Conservation (phyloP, 2,329 filamentous ascomycete genomes). For the Dothistroma pini region DNA sequence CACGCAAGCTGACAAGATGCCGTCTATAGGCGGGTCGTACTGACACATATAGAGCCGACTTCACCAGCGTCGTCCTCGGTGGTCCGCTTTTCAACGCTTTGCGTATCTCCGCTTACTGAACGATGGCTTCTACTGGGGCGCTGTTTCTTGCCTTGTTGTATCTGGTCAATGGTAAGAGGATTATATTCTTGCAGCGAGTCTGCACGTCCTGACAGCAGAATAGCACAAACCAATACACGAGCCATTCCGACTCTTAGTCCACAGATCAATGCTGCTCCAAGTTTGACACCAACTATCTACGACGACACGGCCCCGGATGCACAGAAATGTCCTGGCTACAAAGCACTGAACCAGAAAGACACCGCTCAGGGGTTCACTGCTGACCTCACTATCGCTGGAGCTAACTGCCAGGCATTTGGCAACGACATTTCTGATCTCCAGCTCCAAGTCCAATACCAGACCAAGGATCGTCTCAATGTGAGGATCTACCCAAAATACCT, state of each 20-base stretch:
- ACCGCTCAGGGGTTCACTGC: conserved; percentile 25
- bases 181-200: background rate
- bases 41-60: background rate
- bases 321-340: conserved; percentile 29
- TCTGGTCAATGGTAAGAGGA: background rate
- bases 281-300: conserved; percentile 24
- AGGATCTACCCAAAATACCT: conserved; percentile 27
- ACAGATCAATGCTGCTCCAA: conserved; percentile 27
- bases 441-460: conserved; percentile 27
- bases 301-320: conserved; percentile 25
- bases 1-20: background rate
- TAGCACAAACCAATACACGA: conserved; percentile 12
- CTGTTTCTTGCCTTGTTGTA: background rate
- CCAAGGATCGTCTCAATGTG: conserved; percentile 26
- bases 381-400: conserved; percentile 26
- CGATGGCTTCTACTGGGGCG: background rate
- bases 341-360: conserved; percentile 19
- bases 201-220: background rate
- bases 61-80: background rate
- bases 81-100: background rate
- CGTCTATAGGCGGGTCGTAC: background rate
- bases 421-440: conserved; percentile 26
- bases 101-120: background rate
- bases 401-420: conserved; percentile 27
- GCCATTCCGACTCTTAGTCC: conserved; percentile 21